Evolutionary conservation across 2,329 filamentous ascomycete genomes (phyloP), one percentile per base, ranked within the genome.

Genomic region (Fusarium sp.): DNA sequence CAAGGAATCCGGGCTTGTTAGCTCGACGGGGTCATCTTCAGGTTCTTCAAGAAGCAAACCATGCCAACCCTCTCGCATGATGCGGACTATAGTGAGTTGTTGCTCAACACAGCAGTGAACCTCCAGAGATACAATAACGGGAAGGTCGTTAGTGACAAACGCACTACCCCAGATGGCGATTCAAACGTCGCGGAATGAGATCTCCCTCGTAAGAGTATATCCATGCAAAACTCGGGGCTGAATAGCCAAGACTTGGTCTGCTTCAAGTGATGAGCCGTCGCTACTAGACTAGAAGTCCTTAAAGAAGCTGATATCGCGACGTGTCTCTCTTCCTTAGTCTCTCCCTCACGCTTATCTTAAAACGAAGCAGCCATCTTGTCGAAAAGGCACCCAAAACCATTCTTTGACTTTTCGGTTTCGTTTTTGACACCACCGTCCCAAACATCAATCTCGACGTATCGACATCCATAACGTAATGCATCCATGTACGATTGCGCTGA

Each of bases 401-500:
- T 40, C n/a, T 40, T 40, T 40, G 10, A n/a, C n/a, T 4, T 40
- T 40, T 20, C 7, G n/a, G 38, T 11, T 11, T 18, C 10, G 5
- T 77, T 37, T 72, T 77, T 14, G 85, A 95, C 92, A 66, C 93
- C 90, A 47, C 95, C 95, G 81, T 98, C 94, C 95, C 95, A 98
- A 78, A 96, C 96, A 79, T 98, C 95, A 70, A 98, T 93, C 84
- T 98, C 95, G 67, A 98, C 92, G 82, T 95, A 98, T 20, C 95
- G 92, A 78, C 95, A 97, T 2, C 94, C 95, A 62, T 94, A 91
- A 76, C 94, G 89, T 65, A 98, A 86, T 13, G 95, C 94, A 58
- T 92, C 92, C 74, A 94, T 94, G 85, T 98, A 98, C 2, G 94
- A 93, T 75, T 95, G 93, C 0, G 94, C 94, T 80, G 94, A 97